Conservation (phyloP, 495 filamentous ascomycete genomes). For the Talaromyces trachyspermus region DNA sequence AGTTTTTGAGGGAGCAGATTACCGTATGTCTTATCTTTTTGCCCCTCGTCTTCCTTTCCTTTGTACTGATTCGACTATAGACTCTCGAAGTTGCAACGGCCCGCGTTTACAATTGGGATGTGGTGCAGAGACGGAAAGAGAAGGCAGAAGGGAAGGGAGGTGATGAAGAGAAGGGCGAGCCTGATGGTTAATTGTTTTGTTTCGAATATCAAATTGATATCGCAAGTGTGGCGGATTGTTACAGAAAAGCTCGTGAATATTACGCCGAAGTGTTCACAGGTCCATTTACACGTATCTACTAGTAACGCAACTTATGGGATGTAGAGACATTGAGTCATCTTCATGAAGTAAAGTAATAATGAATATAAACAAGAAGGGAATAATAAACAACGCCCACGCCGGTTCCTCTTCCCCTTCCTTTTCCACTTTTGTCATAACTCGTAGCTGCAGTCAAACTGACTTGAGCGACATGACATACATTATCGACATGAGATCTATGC, state of each 20-base stretch:
- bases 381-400: too few species aligned
- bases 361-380: background rate
- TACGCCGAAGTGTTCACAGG: too few species aligned
- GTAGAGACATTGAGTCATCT: too few species aligned
- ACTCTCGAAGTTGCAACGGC: slow-evolving; percentile 95
- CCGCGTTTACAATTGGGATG: slow-evolving; percentile 98
- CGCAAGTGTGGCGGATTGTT: background rate
- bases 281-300: too few species aligned
- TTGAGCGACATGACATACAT: too few species aligned
- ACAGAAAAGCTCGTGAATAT: too few species aligned
- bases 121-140: slow-evolving; percentile 87
- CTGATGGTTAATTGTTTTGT: background rate
- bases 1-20: slow-evolving; percentile 94
- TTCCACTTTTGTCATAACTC: background rate
- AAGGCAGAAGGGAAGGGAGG: slow-evolving; percentile 57
- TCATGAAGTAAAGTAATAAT: too few species aligned
- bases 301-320: too few species aligned
- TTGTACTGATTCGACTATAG: slow-evolving; percentile 30
- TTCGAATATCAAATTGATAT: background rate
- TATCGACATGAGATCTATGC: slow-evolving; percentile 7
- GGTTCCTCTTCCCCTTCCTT: background rate
- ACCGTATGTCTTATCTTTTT: slow-evolving; percentile 52
- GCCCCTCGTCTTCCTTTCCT: slow-evolving; percentile 5
- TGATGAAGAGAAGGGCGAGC: slow-evolving; percentile 18
- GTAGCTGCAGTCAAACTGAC: background rate